phyloP scores from a whole-genome alignment of 2,329 filamentous ascomycete genomes.

The Neofusicoccum umdonicola region DNA sequence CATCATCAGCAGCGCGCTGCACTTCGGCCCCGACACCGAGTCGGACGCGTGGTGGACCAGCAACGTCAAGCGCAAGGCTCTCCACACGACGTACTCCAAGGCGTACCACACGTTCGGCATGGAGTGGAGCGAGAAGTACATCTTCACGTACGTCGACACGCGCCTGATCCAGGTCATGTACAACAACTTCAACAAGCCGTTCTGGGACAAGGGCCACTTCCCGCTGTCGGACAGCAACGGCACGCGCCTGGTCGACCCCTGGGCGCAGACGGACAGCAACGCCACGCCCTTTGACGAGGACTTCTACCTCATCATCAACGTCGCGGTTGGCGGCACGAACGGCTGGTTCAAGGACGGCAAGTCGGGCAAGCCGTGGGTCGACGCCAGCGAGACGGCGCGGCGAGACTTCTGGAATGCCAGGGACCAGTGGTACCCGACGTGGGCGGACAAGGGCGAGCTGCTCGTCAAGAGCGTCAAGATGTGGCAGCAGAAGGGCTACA shows the following conservation, averaged over 20 bases:
- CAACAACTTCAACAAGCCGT: constrained; percentile 64
- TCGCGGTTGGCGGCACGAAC: constrained; percentile 74
- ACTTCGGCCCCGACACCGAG: constrained; percentile 72
- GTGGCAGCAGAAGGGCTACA: constrained; percentile 50
- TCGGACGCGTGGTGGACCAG: constrained; percentile 83
- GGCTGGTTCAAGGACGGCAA: constrained; percentile 79
- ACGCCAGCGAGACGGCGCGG: constrained; percentile 63
- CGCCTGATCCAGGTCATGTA: constrained; percentile 78
- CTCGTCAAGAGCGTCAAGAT: constrained; percentile 65
- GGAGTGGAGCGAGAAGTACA: constrained; percentile 84
- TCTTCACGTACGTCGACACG: constrained; percentile 83
- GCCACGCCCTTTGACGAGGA: constrained; percentile 72
- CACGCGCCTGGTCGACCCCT: constrained; percentile 62
- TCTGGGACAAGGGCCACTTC: constrained; percentile 70
- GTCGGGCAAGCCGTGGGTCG: constrained; percentile 75
- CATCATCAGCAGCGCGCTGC: constrained; percentile 73
- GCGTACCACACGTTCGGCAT: constrained; percentile 75
- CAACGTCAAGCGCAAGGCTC: constrained; percentile 71
- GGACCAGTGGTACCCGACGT: constrained; percentile 67
- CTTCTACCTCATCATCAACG: constrained; percentile 74
- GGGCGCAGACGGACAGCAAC: constrained; percentile 59
- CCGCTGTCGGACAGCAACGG: constrained; percentile 64
- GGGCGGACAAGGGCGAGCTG: constrained; percentile 63
- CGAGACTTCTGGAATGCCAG: constrained; percentile 74
- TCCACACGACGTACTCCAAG: constrained; percentile 70